Evolutionary conservation across 2,329 filamentous ascomycete genomes (phyloP).

Genomic region (Didymella segeticola): DNA sequence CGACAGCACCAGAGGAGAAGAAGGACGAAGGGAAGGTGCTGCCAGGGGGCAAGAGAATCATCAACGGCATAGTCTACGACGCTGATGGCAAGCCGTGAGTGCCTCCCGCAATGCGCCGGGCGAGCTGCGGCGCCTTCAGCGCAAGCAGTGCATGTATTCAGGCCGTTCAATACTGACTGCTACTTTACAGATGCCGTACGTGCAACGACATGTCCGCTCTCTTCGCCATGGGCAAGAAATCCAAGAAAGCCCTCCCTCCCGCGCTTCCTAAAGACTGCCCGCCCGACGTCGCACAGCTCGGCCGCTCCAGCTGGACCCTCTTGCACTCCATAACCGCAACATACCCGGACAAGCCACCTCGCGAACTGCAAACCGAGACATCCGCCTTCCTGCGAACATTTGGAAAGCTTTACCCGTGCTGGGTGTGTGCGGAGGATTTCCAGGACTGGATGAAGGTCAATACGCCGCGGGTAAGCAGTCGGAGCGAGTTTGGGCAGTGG

Average conservation of each 20-base stretch:
- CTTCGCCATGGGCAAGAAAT: conserved; percentile 54
- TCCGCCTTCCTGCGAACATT: conserved; percentile 80
- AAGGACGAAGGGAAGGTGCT: conserved; percentile 36
- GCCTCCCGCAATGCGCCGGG: conserved; percentile 23
- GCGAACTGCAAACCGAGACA: conserved; percentile 76
- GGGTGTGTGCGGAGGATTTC: conserved; percentile 94
- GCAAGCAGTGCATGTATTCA: background rate
- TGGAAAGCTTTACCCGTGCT: conserved; percentile 90
- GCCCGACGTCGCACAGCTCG: conserved; percentile 85
- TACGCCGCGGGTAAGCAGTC: conserved; percentile 64
- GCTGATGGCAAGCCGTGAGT: conserved; percentile 85
- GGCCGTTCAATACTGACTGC: background rate
- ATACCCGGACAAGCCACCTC: conserved; percentile 76
- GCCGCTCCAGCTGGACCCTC: conserved; percentile 89
- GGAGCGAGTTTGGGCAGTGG: conserved; percentile 79
- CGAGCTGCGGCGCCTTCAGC: background rate
- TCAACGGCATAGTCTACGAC: conserved; percentile 76
- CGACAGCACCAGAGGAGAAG: conserved; percentile 31
- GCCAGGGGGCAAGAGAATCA: conserved; percentile 60
- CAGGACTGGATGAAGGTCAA: conserved; percentile 78
- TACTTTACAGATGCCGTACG: conserved; percentile 66
- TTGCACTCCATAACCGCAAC: conserved; percentile 89
- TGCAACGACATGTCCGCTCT: conserved; percentile 70
- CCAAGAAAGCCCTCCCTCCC: conserved; percentile 24
- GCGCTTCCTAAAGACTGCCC: conserved; percentile 73